phyloP scores from a whole-genome alignment of 1,284 basidiomycete genomes.

The Cryptococcus deneoformans region DNA sequence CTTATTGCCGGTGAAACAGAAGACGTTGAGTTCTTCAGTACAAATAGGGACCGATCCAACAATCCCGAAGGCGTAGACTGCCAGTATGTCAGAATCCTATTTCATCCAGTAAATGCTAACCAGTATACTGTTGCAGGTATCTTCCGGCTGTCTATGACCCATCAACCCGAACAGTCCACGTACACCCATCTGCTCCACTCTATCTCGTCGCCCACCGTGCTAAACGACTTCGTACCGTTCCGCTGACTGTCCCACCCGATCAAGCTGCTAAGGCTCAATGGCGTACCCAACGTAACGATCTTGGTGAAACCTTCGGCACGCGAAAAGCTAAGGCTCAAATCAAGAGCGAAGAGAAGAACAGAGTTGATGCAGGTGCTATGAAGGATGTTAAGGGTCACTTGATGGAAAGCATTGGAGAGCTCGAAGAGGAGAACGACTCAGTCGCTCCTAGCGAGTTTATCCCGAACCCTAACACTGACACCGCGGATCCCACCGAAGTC shows the following conservation, averaged over 20 bases:
- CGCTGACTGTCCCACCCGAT: conserved; percentile 40
- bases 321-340: conserved; percentile 87
- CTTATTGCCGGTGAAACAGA: conserved; percentile 70
- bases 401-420: conserved; percentile 69
- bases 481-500: conserved; percentile 64
- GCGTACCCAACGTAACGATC: conserved; percentile 64
- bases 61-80: conserved; percentile 54
- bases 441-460: conserved; percentile 54
- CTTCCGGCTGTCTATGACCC: conserved; percentile 59
- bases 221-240: conserved; percentile 64
- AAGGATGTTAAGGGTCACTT: conserved; percentile 71
- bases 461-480: conserved; percentile 65
- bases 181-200: conserved; percentile 64
- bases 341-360: conserved; percentile 77
- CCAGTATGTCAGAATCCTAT: conserved; percentile 14
- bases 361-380: conserved; percentile 82
- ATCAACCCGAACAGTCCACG: conserved; percentile 61
- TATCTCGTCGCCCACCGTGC: conserved; percentile 74
- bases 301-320: conserved; percentile 89
- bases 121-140: conserved; percentile 32
- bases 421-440: conserved; percentile 53
- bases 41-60: conserved; percentile 50
- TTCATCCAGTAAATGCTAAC: background rate
- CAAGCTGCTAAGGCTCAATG: conserved; percentile 53
- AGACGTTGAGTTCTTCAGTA: conserved; percentile 60